phyloP scores from a whole-genome alignment of 441 rosid species.

The Macaranga tanarius region DNA sequence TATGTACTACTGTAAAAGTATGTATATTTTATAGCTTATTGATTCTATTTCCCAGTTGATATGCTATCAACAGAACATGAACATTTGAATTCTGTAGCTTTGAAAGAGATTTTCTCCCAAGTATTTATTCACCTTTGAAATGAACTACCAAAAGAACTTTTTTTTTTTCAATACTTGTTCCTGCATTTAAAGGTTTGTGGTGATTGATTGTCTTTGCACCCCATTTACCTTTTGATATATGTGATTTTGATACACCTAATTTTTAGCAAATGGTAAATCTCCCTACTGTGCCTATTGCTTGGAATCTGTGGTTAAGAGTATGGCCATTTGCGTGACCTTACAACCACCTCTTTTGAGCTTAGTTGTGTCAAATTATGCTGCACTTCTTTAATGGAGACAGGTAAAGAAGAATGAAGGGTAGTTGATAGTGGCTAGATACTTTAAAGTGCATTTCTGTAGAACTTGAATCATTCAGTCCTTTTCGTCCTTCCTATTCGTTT shows the following conservation, averaged over 20 bases:
- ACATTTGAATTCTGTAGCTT: not conserved
- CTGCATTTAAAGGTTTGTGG: not conserved
- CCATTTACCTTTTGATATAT: not conserved
- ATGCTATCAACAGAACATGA: conserved; percentile 6
- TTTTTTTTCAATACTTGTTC: not conserved
- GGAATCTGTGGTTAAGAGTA: not conserved
- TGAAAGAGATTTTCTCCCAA: no score
- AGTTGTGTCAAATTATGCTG: not conserved
- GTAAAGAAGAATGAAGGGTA: not conserved
- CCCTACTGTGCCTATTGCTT: not conserved
- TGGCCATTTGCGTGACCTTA: not conserved
- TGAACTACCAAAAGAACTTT: not conserved
- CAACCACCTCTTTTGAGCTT: not conserved
- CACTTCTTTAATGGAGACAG: not conserved
- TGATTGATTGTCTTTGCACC: not conserved
- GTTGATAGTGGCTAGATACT: not conserved
- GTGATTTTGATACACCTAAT: not conserved
- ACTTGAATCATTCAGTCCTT: not conserved
- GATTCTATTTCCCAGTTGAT: not conserved
- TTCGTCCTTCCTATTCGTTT: not conserved
- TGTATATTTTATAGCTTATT: not conserved
- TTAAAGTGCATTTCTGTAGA: not conserved
- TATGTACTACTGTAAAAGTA: not conserved
- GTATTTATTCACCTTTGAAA: not conserved
- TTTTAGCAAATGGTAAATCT: not conserved